Percentiles rank a stretch among this genome's conserved stretches.
Evolutionary conservation across 139 green algal species (phyloP).

Genomic region (Desmodesmus armatus): DNA sequence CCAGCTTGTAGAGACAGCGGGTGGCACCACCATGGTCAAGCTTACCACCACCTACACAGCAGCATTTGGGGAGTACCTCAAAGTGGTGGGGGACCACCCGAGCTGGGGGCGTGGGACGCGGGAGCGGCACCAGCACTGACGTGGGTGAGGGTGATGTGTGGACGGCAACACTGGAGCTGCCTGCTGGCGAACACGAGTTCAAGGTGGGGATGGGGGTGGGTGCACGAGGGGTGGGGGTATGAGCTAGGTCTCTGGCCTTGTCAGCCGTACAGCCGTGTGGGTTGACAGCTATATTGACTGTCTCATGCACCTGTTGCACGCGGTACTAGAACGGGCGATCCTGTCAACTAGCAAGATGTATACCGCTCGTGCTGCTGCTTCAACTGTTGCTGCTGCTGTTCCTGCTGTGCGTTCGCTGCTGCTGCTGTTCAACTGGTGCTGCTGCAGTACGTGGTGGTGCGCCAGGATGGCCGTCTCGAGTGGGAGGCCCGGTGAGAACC

Average conservation of each 20-base stretch:
- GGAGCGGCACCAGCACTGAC: conserved; percentile 4
- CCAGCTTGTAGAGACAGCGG: conserved; percentile 36
- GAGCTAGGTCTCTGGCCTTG: too few species aligned
- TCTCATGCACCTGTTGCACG: too few species aligned
- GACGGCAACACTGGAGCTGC: conserved; percentile 46
- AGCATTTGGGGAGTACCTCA: conserved; percentile 43
- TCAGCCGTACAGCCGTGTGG: too few species aligned
- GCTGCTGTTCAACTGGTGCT: background rate
- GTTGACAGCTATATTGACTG: too few species aligned
- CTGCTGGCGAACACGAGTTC: conserved; percentile 52
- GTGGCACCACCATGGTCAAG: conserved; percentile 46
- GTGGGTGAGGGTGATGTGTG: conserved; percentile 54
- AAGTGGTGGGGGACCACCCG: conserved; percentile 27
- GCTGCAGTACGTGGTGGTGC: conserved; percentile 44
- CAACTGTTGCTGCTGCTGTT: conserved; percentile 1
- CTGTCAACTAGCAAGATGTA: too few species aligned
- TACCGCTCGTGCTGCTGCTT: background rate
- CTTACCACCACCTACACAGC: conserved; percentile 42
- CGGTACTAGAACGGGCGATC: too few species aligned
- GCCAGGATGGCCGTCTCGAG: conserved; percentile 42
- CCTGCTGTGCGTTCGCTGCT: background rate
- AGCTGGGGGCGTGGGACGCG: conserved; percentile 47
- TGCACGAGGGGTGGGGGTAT: background rate
- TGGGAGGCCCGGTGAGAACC: conserved; percentile 43
- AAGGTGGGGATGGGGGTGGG: conserved; percentile 34